A percentile compares a stretch with the other conserved stretches of the same genome.
These are phyloP conservation scores for Coemansia linderi DNA, from an alignment of 371 early-diverging fungal species.

Conservation along the genomic window DNA sequence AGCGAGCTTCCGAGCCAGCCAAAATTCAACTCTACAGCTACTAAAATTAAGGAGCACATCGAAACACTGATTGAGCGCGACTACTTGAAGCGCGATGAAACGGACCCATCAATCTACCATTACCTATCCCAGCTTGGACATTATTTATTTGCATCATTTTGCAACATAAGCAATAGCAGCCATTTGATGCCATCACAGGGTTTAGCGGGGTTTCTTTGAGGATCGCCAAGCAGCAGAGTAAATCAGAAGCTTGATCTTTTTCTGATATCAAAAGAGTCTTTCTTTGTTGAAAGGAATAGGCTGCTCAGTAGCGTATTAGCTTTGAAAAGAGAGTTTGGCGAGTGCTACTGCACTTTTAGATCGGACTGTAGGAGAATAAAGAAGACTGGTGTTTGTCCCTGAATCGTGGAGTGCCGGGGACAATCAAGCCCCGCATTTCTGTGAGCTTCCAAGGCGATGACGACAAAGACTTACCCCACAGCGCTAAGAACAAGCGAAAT, in stretches of 20 bases:
- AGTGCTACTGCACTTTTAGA: background rate
- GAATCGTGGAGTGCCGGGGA: no score
- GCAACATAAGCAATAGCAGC: background rate
- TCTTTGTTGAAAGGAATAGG: background rate
- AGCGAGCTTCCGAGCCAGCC: slow-evolving; percentile 74
- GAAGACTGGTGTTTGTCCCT: background rate
- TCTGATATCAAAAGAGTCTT: background rate
- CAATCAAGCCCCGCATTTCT: no score
- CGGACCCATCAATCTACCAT: slow-evolving; percentile 58
- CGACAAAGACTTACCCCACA: background rate
- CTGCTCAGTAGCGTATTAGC: background rate
- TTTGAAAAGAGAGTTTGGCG: background rate
- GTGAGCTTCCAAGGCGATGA: no score
- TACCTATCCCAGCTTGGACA: slow-evolving; percentile 59
- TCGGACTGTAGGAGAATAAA: background rate
- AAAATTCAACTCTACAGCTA: slow-evolving; percentile 59
- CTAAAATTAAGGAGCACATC: slow-evolving; percentile 75
- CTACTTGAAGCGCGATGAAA: slow-evolving; percentile 79
- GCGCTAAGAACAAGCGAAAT: background rate
- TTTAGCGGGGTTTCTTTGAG: background rate
- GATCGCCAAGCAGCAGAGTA: background rate
- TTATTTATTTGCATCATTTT: background rate
- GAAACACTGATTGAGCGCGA: slow-evolving; percentile 91
- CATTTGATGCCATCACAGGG: background rate
- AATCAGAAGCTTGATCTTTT: background rate